Evolutionary conservation across 768 basidiomycete species (phyloP), one percentile per base, ranked within the genome.

Genomic region (Pleurotus sapidus): DNA sequence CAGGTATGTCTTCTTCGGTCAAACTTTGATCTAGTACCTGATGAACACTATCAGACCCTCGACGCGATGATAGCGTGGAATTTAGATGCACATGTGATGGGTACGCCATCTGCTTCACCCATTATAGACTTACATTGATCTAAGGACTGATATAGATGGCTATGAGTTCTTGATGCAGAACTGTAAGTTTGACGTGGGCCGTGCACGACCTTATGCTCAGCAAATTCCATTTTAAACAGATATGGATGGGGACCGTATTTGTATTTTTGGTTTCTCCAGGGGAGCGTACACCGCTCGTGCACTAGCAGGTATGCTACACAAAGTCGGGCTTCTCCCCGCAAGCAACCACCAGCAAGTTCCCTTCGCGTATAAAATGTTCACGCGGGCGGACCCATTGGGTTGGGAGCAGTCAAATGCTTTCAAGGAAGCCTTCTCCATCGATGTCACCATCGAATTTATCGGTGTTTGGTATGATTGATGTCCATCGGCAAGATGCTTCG

Each of bases 221-320:
- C 8, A 8, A 34, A 34, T 27, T 55, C 58, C 51, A 23, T 46
- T 45, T 9, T 1, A 2, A 20, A 57, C 49, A 82, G 80, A 82
- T 60, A 70, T 70, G 4, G 64, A 70, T 14, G 83, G 82, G 24
- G 86, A 88, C 68, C 75, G 74, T 58, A 83, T 89, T 12, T 87
- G 77, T 60, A 75, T 89, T 38, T 86, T 87, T 60, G 86, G 86
- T 0, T 88, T 89, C 67, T 87, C 84, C 30, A 74, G 88, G 34
- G 86, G 87, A 12, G 83, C 84, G 5, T 86, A 84, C 66, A 84
- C 83, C 0, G 84, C 85, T 12, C 73, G 86, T 46, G 77, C 76
- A 57, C 72, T 80, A 3, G 79, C 79, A 5, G 79, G 80, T 2
- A 81, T 82, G 81, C 60, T 81, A 5, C 76, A 80, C 63, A 81